These are phyloP conservation scores for Annulohypoxylon nitens DNA, from an alignment of 495 filamentous ascomycete species.

Conservation along the genomic window DNA sequence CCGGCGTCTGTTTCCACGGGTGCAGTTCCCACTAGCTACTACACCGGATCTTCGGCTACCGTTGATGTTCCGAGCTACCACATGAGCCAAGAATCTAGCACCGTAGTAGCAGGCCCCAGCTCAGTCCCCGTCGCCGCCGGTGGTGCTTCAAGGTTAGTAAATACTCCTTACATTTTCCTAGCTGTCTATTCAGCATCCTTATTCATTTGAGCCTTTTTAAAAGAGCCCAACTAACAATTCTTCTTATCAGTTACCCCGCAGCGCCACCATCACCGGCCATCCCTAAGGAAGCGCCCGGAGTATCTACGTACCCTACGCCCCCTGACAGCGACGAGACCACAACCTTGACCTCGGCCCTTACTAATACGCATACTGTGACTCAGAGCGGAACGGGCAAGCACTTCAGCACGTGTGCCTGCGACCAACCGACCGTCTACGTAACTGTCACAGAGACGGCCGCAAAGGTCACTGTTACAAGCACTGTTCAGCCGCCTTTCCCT, in stretches of 20 bases:
- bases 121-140: conserved; percentile 25
- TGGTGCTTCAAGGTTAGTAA: conserved; percentile 41
- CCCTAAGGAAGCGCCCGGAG: conserved; percentile 18
- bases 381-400: neutral
- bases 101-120: conserved; percentile 21
- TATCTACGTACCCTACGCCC: conserved; percentile 1
- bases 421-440: conserved; percentile 46
- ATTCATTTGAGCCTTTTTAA: neutral
- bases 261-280: conserved; percentile 8
- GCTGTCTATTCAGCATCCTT: conserved; percentile 11
- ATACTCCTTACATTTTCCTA: conserved; percentile 21
- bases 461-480: conserved; percentile 47
- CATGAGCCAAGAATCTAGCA: conserved; percentile 42
- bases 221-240: conserved; percentile 32
- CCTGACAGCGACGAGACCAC: neutral
- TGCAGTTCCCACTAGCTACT: conserved; percentile 38
- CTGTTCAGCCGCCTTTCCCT: conserved; percentile 46
- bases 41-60: conserved; percentile 24
- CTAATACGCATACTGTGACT: conserved; percentile 26
- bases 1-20: conserved; percentile 40
- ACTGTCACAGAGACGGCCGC: conserved; percentile 32
- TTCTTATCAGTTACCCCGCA: conserved; percentile 29
- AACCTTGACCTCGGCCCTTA: conserved; percentile 25
- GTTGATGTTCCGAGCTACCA: conserved; percentile 45
- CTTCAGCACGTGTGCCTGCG: conserved; percentile 32